These are phyloP conservation scores for Eutrema yunnanense DNA, from an alignment of 345 rosid genomes.

Conservation along the genomic window DNA sequence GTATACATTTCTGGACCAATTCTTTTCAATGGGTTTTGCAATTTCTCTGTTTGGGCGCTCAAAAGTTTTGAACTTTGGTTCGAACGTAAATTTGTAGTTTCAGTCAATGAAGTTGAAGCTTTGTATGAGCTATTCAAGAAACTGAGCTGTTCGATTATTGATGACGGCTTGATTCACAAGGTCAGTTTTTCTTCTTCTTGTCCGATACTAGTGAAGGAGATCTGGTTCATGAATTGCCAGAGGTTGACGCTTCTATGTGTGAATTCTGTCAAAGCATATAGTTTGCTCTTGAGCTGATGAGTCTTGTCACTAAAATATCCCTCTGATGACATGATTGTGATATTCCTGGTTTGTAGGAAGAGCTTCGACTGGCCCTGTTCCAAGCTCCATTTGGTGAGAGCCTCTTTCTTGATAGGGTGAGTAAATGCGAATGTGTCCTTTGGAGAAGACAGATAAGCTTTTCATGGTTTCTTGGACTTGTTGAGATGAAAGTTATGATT, in stretches of 20 bases:
- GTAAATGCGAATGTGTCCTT: neutral
- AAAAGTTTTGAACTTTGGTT: neutral
- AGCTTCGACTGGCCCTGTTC: conserved; percentile 72
- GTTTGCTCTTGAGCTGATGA: neutral
- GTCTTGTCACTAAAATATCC: neutral
- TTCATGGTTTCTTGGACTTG: neutral
- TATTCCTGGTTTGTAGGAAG: conserved; percentile 49
- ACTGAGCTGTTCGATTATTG: conserved; percentile 54
- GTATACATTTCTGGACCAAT: too few species aligned
- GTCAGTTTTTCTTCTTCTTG: conserved; percentile 23
- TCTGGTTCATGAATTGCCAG: neutral
- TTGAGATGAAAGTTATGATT: neutral
- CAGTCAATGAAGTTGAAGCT: conserved; percentile 71
- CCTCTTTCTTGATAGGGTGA: conserved; percentile 87
- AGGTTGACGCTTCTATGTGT: neutral
- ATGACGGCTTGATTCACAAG: conserved; percentile 79
- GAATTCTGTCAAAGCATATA: neutral
- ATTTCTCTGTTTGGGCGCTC: neutral
- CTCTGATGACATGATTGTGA: neutral
- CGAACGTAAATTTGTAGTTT: conserved; percentile 34
- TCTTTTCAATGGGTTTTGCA: neutral
- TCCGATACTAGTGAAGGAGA: neutral
- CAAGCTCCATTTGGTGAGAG: conserved; percentile 56
- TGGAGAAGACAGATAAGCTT: neutral
- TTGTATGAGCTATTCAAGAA: conserved; percentile 64